Conservation (phyloP, 2,329 filamentous ascomycete genomes). For the Lomentospora prolificans region DNA sequence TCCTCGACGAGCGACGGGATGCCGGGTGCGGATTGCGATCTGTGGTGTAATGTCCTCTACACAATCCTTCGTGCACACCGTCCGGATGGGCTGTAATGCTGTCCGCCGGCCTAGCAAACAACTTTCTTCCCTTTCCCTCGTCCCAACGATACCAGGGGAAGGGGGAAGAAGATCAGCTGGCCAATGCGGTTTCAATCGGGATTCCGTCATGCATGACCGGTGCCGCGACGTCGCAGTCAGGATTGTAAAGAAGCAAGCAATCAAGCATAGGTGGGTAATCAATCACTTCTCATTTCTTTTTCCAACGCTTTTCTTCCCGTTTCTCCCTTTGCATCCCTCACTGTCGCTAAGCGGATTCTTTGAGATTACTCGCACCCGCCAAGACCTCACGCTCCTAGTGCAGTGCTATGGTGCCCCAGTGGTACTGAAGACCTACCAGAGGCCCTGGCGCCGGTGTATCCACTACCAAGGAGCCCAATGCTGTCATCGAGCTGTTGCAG, state of each 20-base stretch:
- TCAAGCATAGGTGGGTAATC: neutral
- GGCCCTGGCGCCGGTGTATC: too few relatives aligned
- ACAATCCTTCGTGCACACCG: neutral
- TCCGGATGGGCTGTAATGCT: neutral
- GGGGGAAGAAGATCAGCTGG: neutral
- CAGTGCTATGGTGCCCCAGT: too few relatives aligned
- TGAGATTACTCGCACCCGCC: too few relatives aligned
- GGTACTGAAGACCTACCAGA: too few relatives aligned
- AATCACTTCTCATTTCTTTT: neutral
- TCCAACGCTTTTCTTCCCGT: neutral
- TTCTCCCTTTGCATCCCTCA: neutral
- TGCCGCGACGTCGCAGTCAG: neutral
- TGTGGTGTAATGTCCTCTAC: neutral
- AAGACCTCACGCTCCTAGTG: too few relatives aligned
- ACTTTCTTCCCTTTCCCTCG: too few relatives aligned
- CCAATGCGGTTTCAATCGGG: constrained; percentile 1
- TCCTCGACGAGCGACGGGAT: neutral
- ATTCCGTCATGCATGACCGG: neutral
- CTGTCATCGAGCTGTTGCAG: too few relatives aligned
- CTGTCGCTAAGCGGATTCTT: too few relatives aligned
- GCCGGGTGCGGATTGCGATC: neutral
- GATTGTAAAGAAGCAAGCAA: neutral
- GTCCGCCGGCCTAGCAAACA: too few relatives aligned
- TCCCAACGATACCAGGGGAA: neutral
- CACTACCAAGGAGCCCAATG: too few relatives aligned